Percentiles rank a stretch among this genome's conserved stretches.
phyloP scores from a whole-genome alignment of 345 rosid genomes.

The Lumnitzera littorea region DNA sequence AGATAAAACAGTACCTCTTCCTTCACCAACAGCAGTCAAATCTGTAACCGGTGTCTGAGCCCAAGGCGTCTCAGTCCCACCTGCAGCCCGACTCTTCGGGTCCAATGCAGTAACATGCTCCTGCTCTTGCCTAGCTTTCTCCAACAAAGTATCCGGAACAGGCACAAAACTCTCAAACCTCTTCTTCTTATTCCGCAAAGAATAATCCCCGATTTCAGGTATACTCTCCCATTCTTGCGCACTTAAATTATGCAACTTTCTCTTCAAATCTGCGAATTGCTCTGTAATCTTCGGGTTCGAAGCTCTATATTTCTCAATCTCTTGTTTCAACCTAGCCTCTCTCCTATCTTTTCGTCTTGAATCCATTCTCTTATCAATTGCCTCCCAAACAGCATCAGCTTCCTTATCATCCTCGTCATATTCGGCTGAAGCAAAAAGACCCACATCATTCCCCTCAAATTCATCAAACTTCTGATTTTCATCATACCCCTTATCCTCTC shows the following conservation, averaged over 20 bases:
- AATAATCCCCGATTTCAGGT: conserved; percentile 88
- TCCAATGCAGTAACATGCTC: conserved; percentile 95
- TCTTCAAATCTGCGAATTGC: conserved; percentile 90
- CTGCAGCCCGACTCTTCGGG: conserved; percentile 72
- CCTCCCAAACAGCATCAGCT: conserved; percentile 95
- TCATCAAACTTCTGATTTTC: conserved; percentile 97
- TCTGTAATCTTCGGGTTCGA: conserved; percentile 90
- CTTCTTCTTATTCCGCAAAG: conserved; percentile 78
- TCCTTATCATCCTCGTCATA: conserved; percentile 92
- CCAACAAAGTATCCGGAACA: conserved; percentile 75
- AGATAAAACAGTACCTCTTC: conserved; percentile 89
- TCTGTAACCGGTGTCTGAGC: conserved; percentile 79
- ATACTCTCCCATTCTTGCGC: conserved; percentile 84
- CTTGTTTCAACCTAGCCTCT: conserved; percentile 79
- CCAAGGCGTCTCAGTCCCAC: conserved; percentile 91
- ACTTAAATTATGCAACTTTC: conserved; percentile 62
- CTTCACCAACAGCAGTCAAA: conserved; percentile 91
- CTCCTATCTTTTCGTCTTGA: conserved; percentile 79
- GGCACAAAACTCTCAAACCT: conserved; percentile 94
- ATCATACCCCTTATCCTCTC: conserved; percentile 81
- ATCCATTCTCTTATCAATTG: conserved; percentile 83
- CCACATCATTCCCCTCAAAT: conserved; percentile 92
- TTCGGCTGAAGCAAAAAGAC: conserved; percentile 85
- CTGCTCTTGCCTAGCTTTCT: conserved; percentile 90
- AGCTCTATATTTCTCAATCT: conserved; percentile 84